Evolutionary conservation across 306 rosid species (phyloP).

Genomic region (Abrus precatorius): DNA sequence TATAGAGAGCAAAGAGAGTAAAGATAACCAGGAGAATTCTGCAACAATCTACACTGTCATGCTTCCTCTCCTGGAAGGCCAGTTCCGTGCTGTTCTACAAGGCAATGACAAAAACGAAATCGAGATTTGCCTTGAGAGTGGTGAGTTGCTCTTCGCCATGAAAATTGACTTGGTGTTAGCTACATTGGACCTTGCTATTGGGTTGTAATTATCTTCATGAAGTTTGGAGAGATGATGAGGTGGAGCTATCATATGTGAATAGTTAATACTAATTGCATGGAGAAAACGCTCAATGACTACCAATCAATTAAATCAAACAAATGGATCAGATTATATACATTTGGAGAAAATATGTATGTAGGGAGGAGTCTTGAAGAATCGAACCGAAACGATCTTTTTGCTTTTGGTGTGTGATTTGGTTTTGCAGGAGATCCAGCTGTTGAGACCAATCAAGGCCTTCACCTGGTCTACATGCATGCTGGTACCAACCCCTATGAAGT

Average conservation of each 20-base stretch:
- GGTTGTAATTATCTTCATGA: background rate
- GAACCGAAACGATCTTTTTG: too few relatives aligned
- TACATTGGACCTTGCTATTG: too few relatives aligned
- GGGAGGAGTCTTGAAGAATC: too few relatives aligned
- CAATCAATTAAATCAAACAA: background rate
- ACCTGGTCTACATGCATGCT: background rate
- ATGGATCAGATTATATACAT: background rate
- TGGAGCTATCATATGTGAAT: background rate
- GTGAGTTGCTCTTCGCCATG: background rate
- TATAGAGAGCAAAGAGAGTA: background rate
- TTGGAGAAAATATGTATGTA: too few relatives aligned
- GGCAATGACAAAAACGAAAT: background rate
- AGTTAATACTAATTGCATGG: background rate
- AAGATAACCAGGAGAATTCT: background rate
- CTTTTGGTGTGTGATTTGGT: background rate
- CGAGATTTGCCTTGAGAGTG: background rate
- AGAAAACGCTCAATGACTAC: background rate
- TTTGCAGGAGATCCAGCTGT: slow-evolving; percentile 13
- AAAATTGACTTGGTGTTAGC: too few relatives aligned
- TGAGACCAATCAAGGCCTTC: background rate
- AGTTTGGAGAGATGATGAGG: too few relatives aligned
- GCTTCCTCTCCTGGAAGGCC: slow-evolving; percentile 11
- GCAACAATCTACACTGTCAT: background rate
- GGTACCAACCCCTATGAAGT: slow-evolving; percentile 14
- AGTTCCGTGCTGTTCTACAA: slow-evolving; percentile 1